phyloP scores from a whole-genome alignment of 2,329 filamentous ascomycete species.

The Penicillium sp. region DNA sequence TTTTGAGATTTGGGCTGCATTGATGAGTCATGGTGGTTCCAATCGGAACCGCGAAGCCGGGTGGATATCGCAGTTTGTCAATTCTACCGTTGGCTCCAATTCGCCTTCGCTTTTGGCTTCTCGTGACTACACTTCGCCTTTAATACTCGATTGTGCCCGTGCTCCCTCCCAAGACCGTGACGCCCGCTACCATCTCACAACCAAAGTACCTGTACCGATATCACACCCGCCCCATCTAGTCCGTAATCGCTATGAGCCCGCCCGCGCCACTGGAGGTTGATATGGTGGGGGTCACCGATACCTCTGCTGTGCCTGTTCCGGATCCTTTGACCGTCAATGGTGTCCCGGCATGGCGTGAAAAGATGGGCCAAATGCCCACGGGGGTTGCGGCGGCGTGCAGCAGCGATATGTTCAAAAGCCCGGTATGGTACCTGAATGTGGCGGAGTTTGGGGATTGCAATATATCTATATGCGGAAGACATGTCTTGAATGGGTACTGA shows the following conservation, averaged over 20 bases:
- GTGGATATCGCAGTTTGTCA: constrained; percentile 15
- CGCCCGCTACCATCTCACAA: neutral
- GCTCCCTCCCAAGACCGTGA: neutral
- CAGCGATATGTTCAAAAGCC: constrained; percentile 80
- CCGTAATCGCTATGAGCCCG: constrained; percentile 18
- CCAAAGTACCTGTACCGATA: neutral
- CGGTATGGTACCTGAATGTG: constrained; percentile 48
- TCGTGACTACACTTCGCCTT: neutral
- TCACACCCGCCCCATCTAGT: neutral
- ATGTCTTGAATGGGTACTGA: constrained; percentile 9
- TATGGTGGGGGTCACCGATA: constrained; percentile 36
- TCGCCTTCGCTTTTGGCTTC: constrained; percentile 5
- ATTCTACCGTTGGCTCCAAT: constrained; percentile 9
- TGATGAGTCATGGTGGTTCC: constrained; percentile 15
- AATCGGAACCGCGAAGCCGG: constrained; percentile 9
- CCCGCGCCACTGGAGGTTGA: constrained; percentile 31
- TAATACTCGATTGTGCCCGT: neutral
- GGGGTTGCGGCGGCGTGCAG: constrained; percentile 74
- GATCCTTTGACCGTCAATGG: constrained; percentile 61
- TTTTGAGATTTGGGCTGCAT: neutral
- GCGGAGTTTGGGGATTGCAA: neutral
- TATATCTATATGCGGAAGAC: neutral
- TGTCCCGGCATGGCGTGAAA: constrained; percentile 66
- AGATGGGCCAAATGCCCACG: constrained; percentile 66
- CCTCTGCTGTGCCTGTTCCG: constrained; percentile 35